phyloP scores from a whole-genome alignment of 2,329 filamentous ascomycete genomes.

The Pseudogymnoascus sp. region DNA sequence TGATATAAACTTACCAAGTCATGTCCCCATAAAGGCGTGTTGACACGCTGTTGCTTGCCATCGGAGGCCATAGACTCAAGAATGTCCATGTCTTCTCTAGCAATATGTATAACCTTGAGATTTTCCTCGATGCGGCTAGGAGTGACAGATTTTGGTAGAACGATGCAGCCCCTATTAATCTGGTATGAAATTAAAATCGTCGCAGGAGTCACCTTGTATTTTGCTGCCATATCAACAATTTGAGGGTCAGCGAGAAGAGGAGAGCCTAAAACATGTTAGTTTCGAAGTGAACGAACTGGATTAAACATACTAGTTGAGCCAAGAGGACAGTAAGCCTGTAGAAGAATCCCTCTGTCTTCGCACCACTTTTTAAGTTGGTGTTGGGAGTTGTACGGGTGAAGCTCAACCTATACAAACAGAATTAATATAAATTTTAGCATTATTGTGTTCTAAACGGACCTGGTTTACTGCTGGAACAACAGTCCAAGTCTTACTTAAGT shows the following conservation, averaged over 20 bases:
- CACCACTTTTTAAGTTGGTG: slow-evolving; percentile 47
- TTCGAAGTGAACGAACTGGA: not conserved
- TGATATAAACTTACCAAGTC: slow-evolving; percentile 19
- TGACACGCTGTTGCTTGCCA: slow-evolving; percentile 28
- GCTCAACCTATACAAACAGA: slow-evolving; percentile 43
- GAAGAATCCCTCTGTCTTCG: slow-evolving; percentile 38
- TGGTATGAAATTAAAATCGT: slow-evolving; percentile 45
- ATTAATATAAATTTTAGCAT: slow-evolving; percentile 32
- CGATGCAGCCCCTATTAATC: slow-evolving; percentile 42
- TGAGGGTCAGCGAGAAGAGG: slow-evolving; percentile 10
- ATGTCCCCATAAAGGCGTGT: slow-evolving; percentile 28
- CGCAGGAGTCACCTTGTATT: slow-evolving; percentile 41
- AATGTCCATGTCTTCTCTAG: slow-evolving; percentile 19
- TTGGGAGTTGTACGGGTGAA: slow-evolving; percentile 58
- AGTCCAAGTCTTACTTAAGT: slow-evolving; percentile 23
- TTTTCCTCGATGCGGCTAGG: slow-evolving; percentile 41
- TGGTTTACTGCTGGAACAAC: slow-evolving; percentile 55
- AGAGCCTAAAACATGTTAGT: not conserved
- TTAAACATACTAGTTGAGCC: slow-evolving; percentile 25
- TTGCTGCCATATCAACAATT: slow-evolving; percentile 34
- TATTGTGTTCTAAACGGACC: slow-evolving; percentile 35
- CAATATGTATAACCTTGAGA: slow-evolving; percentile 13
- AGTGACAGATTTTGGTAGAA: slow-evolving; percentile 47
- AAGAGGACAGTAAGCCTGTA: slow-evolving; percentile 57
- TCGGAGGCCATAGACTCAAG: slow-evolving; percentile 25